A percentile compares a stretch with the other conserved stretches of the same genome.
Conservation (phyloP, 805 yeast species). For the Yamadazyma sp. region DNA sequence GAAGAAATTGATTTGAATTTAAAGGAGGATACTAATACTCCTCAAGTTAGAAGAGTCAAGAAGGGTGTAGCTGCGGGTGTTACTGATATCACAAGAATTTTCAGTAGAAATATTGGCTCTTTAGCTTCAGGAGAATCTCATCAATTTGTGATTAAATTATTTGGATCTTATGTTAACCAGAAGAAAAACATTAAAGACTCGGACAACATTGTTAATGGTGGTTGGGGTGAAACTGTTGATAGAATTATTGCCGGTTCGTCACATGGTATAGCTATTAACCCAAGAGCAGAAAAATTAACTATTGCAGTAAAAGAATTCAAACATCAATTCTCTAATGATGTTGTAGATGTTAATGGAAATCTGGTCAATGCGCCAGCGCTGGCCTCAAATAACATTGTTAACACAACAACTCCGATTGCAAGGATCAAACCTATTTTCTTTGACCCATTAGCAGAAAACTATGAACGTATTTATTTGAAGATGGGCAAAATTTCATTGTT, state of each 20-base stretch:
- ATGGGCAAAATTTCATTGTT: slow-evolving; percentile 48
- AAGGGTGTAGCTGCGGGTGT: slow-evolving; percentile 90
- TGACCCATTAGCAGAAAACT: slow-evolving; percentile 57
- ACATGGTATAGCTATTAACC: slow-evolving; percentile 76
- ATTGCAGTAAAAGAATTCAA: slow-evolving; percentile 73
- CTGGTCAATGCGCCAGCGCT: too few relatives aligned
- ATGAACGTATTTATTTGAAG: slow-evolving; percentile 59
- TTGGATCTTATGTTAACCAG: slow-evolving; percentile 59
- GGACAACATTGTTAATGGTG: slow-evolving; percentile 39
- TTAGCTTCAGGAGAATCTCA: slow-evolving; percentile 61
- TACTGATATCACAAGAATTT: slow-evolving; percentile 76
- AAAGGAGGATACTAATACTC: slow-evolving; percentile 24
- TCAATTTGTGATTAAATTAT: slow-evolving; percentile 68
- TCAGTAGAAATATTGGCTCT: slow-evolving; percentile 61
- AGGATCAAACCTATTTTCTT: slow-evolving; percentile 63
- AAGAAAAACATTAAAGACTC: slow-evolving; percentile 23
- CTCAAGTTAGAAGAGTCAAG: slow-evolving; percentile 46
- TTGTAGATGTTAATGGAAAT: slow-evolving; percentile 3
- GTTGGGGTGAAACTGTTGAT: slow-evolving; percentile 88
- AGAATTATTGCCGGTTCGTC: slow-evolving; percentile 73
- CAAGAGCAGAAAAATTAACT: slow-evolving; percentile 69
- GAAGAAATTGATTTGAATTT: slow-evolving; percentile 56
- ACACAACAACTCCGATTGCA: slow-evolving; percentile 51
- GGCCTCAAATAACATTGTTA: slow-evolving; percentile 17
- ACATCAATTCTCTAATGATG: slow-evolving; percentile 32